These are phyloP conservation scores for Vicia sativa DNA, from an alignment of 306 rosid genomes.

Conservation along the genomic window DNA sequence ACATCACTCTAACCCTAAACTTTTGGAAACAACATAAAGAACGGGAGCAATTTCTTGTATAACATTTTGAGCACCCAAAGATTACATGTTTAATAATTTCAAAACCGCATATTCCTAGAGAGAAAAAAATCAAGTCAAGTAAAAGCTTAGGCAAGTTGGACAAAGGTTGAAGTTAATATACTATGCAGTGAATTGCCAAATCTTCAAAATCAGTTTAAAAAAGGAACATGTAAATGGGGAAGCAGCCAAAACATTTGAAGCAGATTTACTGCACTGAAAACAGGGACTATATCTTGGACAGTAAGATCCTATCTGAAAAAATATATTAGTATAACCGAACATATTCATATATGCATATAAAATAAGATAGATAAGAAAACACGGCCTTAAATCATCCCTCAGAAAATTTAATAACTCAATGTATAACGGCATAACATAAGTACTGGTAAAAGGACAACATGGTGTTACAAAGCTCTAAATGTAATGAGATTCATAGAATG, in stretches of 20 bases:
- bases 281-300: too few species aligned
- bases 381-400: background rate
- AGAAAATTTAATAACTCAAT: background rate
- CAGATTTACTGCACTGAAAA: too few species aligned
- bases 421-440: background rate
- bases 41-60: background rate
- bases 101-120: too few species aligned
- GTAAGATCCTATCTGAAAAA: too few species aligned
- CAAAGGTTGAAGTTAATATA: background rate
- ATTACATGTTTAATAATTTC: background rate
- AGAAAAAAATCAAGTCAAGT: background rate
- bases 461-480: background rate
- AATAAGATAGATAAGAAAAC: background rate
- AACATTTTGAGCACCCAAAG: background rate
- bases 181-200: background rate
- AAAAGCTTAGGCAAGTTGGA: background rate
- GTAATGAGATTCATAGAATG: background rate
- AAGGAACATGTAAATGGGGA: background rate
- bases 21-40: background rate
- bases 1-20: slow-evolving; percentile 3
- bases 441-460: background rate
- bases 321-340: background rate
- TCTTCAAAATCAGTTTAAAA: background rate
- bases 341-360: background rate
- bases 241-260: background rate